Evolutionary conservation across 176 grass and related monocot genomes (phyloP).

Genomic region (Triticum monococcum): DNA sequence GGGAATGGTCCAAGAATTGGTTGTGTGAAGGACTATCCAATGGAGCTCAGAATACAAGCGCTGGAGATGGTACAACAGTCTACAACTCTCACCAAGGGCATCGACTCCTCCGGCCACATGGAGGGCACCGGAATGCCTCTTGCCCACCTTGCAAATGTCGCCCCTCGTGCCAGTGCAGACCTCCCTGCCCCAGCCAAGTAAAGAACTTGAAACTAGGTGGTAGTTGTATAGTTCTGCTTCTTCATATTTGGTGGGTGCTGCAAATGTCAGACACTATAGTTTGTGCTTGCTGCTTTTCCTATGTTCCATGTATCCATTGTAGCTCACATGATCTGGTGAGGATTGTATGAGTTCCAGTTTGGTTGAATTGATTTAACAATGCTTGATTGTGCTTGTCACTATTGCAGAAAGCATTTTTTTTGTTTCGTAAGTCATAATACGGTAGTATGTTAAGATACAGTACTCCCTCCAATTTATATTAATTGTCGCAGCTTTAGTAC

Average conservation of each 20-base stretch:
- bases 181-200: constrained; percentile 33
- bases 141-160: constrained; percentile 11
- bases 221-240: background rate
- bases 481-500: too few relatives aligned
- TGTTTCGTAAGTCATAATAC: too few relatives aligned
- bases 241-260: background rate
- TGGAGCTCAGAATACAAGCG: constrained; percentile 67
- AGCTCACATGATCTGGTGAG: background rate
- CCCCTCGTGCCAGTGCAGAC: background rate
- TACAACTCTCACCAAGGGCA: constrained; percentile 62
- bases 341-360: background rate
- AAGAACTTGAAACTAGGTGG: background rate
- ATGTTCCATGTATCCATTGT: background rate
- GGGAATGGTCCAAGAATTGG: constrained; percentile 89
- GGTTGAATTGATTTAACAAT: background rate
- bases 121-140: constrained; percentile 17
- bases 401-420: too few relatives aligned
- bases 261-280: background rate
- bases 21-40: constrained; percentile 81
- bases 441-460: too few relatives aligned
- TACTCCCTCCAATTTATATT: too few relatives aligned
- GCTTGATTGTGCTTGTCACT: background rate
- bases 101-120: background rate
- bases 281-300: background rate
- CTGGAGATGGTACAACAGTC: constrained; percentile 56